phyloP scores from a whole-genome alignment of 2,329 filamentous ascomycete genomes.

The Raffaelea albimanens region DNA sequence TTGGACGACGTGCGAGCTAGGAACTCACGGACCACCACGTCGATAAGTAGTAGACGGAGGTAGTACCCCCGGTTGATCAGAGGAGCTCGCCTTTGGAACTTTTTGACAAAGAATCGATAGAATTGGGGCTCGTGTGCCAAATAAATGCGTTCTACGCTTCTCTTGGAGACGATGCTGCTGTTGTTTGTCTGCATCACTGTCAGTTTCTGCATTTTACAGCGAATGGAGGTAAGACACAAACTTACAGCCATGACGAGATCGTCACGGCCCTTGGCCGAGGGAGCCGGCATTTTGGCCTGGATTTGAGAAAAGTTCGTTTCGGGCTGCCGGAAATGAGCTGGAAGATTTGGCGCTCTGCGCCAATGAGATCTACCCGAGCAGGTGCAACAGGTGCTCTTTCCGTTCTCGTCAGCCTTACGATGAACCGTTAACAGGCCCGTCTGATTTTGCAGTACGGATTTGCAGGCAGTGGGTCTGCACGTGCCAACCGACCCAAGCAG shows the following conservation, averaged over 20 bases:
- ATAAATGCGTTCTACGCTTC: slow-evolving; percentile 86
- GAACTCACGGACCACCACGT: slow-evolving; percentile 65
- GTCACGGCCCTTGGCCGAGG: slow-evolving; percentile 25
- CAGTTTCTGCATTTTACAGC: neutral
- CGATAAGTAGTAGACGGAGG: slow-evolving; percentile 74
- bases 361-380: too few relatives aligned
- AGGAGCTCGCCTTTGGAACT: slow-evolving; percentile 73
- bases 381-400: too few relatives aligned
- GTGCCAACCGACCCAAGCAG: too few relatives aligned
- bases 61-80: slow-evolving; percentile 87
- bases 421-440: too few relatives aligned
- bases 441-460: too few relatives aligned
- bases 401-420: too few relatives aligned
- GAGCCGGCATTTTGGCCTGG: slow-evolving; percentile 3
- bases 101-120: slow-evolving; percentile 80
- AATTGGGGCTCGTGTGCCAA: slow-evolving; percentile 69
- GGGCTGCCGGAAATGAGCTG: too few relatives aligned
- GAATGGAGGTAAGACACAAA: neutral
- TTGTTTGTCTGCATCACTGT: slow-evolving; percentile 59
- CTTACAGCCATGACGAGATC: slow-evolving; percentile 44
- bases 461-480: too few relatives aligned
- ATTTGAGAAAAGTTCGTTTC: too few relatives aligned
- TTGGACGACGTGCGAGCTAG: slow-evolving; percentile 39
- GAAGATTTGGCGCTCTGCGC: neutral
- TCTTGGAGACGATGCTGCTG: slow-evolving; percentile 85